Evolutionary conservation across 2,329 filamentous ascomycete genomes (phyloP), one percentile per base, ranked within the genome.

Genomic region (Cordyceps tenuipes): DNA sequence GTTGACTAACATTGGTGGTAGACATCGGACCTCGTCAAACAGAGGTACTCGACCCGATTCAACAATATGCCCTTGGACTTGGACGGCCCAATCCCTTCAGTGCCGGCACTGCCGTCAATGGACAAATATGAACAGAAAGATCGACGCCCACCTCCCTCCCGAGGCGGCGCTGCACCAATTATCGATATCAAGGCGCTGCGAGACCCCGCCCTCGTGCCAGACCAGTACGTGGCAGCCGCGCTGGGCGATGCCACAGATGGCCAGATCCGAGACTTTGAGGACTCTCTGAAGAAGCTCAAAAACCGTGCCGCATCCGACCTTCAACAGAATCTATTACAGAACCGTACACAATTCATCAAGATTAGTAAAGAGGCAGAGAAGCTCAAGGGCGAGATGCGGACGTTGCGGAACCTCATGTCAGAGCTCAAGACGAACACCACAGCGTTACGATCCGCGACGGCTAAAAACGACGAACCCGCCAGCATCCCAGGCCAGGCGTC

Each of bases 331-430:
- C 89, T 99, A 55, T 93, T 96, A 74, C 92, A 97, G 73, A 99
- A 99, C 73, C 86, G 94, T 53, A 96, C 91, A 0, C 94, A 97
- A 69, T 99, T 99, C 70, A 97, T 99, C 79, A 96, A 96, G 74
- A 97, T 99, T 73, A 97, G 92, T 71, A 97, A 97, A 75, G 94
- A 99, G 76, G 94, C 95, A 2, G 94, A 99, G 75, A 97, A 96
- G 76, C 84, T 99, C 61, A 97, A 97, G 75, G 85, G 85, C 59
- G 94, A 99, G 73, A 97, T 99, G 94, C 85, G 90, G 57, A 90
- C 90, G 7, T 82, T 99, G 36, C 85, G 90, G 49, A 90, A 90
- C 64, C 81, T 97, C 57, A 97, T 99, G 88, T 87, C 91, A 2
- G 94, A 99, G 65, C 81, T 99, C 60, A 97, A 91, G 67, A 81